phyloP scores from a whole-genome alignment of 179 eudicot genomes.

The Camellia oleifera region DNA sequence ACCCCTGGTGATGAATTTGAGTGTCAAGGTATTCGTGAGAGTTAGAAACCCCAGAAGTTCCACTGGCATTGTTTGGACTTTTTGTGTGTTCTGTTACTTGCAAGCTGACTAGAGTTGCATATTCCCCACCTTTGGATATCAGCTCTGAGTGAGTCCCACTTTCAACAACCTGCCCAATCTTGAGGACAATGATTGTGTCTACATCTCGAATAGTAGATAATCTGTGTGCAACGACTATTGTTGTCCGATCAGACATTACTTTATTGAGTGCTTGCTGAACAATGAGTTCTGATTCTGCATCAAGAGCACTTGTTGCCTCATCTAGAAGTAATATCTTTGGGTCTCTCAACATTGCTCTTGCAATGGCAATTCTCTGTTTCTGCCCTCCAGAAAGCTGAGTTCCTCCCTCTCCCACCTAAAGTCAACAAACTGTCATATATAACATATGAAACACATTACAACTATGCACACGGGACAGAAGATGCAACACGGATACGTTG shows the following conservation, averaged over 20 bases:
- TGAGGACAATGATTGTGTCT: slow-evolving; percentile 49
- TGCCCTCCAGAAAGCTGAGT: slow-evolving; percentile 75
- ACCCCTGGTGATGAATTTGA: slow-evolving; percentile 15
- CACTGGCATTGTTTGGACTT: slow-evolving; percentile 6
- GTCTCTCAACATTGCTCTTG: slow-evolving; percentile 61
- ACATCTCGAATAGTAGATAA: slow-evolving; percentile 54
- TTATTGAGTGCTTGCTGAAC: slow-evolving; percentile 62
- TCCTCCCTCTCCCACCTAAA: slow-evolving; percentile 69
- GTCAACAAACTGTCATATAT: slow-evolving; percentile 10
- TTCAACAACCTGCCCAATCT: slow-evolving; percentile 47
- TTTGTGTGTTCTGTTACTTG: slow-evolving; percentile 35
- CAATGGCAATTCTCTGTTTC: slow-evolving; percentile 74
- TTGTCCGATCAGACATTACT: slow-evolving; percentile 52
- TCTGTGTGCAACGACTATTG: slow-evolving; percentile 64
- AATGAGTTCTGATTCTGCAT: slow-evolving; percentile 58
- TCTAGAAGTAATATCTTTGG: slow-evolving; percentile 68
- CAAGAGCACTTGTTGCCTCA: slow-evolving; percentile 87
- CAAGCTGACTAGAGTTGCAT: slow-evolving; percentile 44
- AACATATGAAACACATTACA: too few relatives aligned
- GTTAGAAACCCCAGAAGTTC: slow-evolving; percentile 12
- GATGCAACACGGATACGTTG: too few relatives aligned
- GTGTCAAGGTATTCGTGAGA: slow-evolving; percentile 1
- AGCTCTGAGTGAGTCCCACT: slow-evolving; percentile 50
- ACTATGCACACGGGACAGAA: too few relatives aligned
- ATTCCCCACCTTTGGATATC: slow-evolving; percentile 45